These are phyloP conservation scores for Coelastrella sp. DNA, from an alignment of 139 green algal genomes.

Conservation along the genomic window DNA sequence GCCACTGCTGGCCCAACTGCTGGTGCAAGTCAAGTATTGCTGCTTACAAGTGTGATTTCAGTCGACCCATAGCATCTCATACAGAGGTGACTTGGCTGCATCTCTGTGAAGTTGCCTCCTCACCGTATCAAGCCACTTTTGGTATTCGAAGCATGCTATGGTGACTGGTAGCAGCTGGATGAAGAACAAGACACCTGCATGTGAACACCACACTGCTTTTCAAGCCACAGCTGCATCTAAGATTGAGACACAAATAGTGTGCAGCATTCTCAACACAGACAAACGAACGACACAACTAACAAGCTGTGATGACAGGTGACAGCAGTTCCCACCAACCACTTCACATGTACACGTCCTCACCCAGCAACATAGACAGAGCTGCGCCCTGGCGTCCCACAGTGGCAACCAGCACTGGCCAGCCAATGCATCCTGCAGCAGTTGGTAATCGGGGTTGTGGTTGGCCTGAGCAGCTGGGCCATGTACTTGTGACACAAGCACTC, in stretches of 20 bases:
- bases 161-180: conserved; percentile 34
- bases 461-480: background rate
- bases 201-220: background rate
- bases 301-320: too few species aligned
- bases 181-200: conserved; percentile 39
- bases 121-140: conserved; percentile 2
- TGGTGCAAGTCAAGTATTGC: background rate
- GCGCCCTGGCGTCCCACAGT: conserved; percentile 32
- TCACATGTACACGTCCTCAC: background rate
- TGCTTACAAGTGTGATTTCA: too few species aligned
- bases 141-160: conserved; percentile 32
- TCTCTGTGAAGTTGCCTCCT: background rate
- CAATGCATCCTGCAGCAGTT: conserved; percentile 29
- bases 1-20: background rate
- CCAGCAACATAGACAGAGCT: conserved; percentile 32
- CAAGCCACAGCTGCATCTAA: background rate
- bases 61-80: background rate
- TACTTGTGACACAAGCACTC: background rate
- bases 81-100: background rate
- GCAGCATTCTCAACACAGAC: background rate
- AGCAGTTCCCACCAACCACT: too few species aligned
- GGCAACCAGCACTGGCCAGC: conserved; percentile 34
- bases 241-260: background rate
- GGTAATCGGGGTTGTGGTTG: background rate
- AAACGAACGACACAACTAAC: too few species aligned